Base-by-base conservation (phyloP, 1,139 yeast species). In the Yamadazyma diospyri region DNA sequence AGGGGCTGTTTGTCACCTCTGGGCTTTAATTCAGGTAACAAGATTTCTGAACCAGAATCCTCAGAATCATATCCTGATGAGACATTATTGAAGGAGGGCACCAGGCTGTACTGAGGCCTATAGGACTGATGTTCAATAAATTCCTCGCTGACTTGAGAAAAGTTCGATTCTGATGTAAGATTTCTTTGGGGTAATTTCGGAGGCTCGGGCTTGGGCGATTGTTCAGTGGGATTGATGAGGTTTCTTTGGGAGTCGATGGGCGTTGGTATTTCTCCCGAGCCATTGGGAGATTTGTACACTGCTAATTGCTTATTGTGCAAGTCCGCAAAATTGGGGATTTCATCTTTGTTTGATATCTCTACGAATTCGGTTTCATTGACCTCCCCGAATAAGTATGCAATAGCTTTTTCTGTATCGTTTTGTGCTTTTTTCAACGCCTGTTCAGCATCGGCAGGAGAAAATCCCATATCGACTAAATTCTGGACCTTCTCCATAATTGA, bases 381-480 rank as follows among this genome's bases (percentile, higher is more conserved):
- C 18, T 64, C 76, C 23, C 67, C 72, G 42, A 78, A 72, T 18
- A 79, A 62, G 45, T 54, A 70, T 18, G 69, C 72, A 31, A 78
- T 65, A 5, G 86, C 86, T 26, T 60, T 59, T 29, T 69, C 69
- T n/a, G 77, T 61, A 43, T 78, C 69, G 40, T 72, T 64, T 34
- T 66, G 59, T 14, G 75, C 48, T 18, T 51, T 51, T 36, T 53
- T 37, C 29, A 74, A 56, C 0, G 79, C 80, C 16, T 51, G 55
- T 6, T 40, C 42, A 0, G 78, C 71, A 38, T 64, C 63, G 17
- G 64, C 72, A 5, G 55, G 59, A 38, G 69, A 51, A 50, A 80
- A 72, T 20, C 87, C 88, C 87, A 81, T 80, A 35, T 74, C 83
- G 32, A 62, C 57, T 38, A 80, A 66, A 21, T 34, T 31, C 6